Evolutionary conservation across 805 yeast species (phyloP).

Genomic region (Saccharomycopsis amapae): DNA sequence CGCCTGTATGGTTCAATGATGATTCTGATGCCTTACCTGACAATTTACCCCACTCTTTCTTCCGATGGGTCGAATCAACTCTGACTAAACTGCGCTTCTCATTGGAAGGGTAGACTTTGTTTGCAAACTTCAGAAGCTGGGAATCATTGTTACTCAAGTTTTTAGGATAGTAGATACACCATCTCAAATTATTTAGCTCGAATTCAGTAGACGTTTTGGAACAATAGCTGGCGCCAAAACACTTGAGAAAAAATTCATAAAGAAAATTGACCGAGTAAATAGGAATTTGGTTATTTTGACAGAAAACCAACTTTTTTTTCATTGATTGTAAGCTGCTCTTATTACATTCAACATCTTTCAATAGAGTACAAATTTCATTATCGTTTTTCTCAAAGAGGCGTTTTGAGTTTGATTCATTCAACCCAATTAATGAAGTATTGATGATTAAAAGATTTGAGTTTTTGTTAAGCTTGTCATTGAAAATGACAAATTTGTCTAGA

Average conservation of each 20-base stretch:
- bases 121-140: background rate
- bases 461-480: slow-evolving; percentile 41
- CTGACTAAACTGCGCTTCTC: background rate
- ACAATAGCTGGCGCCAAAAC: background rate
- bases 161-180: slow-evolving; percentile 52
- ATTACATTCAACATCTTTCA: slow-evolving; percentile 27
- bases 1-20: slow-evolving; percentile 8
- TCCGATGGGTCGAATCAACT: background rate
- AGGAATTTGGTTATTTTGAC: slow-evolving; percentile 51
- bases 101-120: background rate
- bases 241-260: slow-evolving; percentile 40
- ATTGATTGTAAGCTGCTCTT: slow-evolving; percentile 36
- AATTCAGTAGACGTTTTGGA: background rate
- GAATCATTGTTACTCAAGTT: background rate
- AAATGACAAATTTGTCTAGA: slow-evolving; percentile 40
- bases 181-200: slow-evolving; percentile 35
- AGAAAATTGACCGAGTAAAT: slow-evolving; percentile 48
- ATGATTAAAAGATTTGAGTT: slow-evolving; percentile 51
- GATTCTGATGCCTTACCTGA: slow-evolving; percentile 20
- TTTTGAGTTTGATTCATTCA: slow-evolving; percentile 33
- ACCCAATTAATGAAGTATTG: slow-evolving; percentile 41
- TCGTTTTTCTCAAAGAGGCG: slow-evolving; percentile 23
- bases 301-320: slow-evolving; percentile 49
- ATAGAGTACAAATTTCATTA: slow-evolving; percentile 27
- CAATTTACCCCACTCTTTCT: slow-evolving; percentile 9